Percentiles rank a stretch among this genome's conserved stretches.
Evolutionary conservation across 2,329 filamentous ascomycete genomes (phyloP).

Genomic region (Calonectria multiphialidica): DNA sequence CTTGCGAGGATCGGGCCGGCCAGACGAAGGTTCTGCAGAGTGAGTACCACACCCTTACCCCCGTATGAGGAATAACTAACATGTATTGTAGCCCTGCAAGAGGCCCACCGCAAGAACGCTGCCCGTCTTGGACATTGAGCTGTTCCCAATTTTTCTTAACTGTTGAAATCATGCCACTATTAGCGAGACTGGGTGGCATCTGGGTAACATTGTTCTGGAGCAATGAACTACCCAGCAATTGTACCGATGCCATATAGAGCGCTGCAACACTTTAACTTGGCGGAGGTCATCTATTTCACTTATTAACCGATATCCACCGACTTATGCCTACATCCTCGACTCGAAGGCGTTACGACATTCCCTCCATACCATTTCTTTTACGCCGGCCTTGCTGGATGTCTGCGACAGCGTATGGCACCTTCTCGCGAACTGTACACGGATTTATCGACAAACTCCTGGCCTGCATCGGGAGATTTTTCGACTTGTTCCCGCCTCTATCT

Average conservation of each 20-base stretch:
- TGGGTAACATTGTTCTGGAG: conserved; percentile 9
- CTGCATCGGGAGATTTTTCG: not conserved
- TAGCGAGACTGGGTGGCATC: conserved; percentile 14
- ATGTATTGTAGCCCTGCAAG: conserved; percentile 46
- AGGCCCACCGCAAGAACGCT: conserved; percentile 51
- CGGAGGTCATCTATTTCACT: conserved; percentile 2
- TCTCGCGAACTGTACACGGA: conserved; percentile 2
- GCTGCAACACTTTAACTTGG: not conserved
- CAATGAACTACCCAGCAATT: not conserved
- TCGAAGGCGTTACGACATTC: conserved; percentile 17
- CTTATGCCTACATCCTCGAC: conserved; percentile 1
- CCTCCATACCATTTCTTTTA: conserved; percentile 18
- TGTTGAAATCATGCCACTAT: conserved; percentile 2
- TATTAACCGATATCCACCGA: conserved; percentile 1
- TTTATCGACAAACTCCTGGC: not conserved
- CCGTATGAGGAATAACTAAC: conserved; percentile 60
- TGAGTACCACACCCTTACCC: conserved; percentile 49
- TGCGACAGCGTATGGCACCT: conserved; percentile 13
- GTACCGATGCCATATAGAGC: not conserved
- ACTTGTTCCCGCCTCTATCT: not conserved
- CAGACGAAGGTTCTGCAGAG: conserved; percentile 67
- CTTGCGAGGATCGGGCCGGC: conserved; percentile 71
- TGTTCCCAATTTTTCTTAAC: not conserved
- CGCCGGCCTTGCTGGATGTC: conserved; percentile 17
- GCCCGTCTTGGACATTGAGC: conserved; percentile 47